phyloP scores from a whole-genome alignment of 441 rosid species.

The Pelargonium citronellum region DNA sequence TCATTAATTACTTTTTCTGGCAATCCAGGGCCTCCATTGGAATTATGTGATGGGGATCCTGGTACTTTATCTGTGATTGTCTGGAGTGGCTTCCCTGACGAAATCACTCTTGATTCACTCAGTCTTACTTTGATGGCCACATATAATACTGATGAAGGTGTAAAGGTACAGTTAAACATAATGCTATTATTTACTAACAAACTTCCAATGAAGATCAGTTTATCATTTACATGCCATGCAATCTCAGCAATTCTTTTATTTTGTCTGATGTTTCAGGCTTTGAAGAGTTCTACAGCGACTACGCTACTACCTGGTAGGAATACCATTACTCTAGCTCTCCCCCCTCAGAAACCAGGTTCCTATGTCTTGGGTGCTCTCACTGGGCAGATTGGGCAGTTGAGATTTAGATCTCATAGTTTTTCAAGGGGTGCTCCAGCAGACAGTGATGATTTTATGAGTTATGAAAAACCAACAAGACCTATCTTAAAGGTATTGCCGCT shows the following conservation, averaged over 20 bases:
- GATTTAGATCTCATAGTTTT: constrained; percentile 92
- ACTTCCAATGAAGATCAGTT: not conserved
- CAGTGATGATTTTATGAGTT: constrained; percentile 94
- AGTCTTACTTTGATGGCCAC: constrained; percentile 88
- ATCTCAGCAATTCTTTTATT: constrained; percentile 19
- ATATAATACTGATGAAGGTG: constrained; percentile 80
- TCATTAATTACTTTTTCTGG: constrained; percentile 93
- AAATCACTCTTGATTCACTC: constrained; percentile 89
- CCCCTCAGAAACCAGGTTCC: constrained; percentile 93
- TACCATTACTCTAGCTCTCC: constrained; percentile 60
- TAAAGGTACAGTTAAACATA: constrained; percentile 52
- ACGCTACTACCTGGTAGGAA: constrained; percentile 70
- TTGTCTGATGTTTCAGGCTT: constrained; percentile 52
- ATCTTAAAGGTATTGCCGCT: constrained; percentile 64
- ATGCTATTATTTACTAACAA: not conserved
- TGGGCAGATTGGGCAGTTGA: constrained; percentile 90
- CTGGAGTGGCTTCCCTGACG: constrained; percentile 99
- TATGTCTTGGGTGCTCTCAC: constrained; percentile 93
- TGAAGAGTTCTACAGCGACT: constrained; percentile 65
- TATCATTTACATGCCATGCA: constrained; percentile 1
- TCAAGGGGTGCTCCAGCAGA: constrained; percentile 97
- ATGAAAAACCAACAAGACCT: constrained; percentile 91
- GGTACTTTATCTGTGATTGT: constrained; percentile 77
- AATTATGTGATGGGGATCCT: constrained; percentile 95
- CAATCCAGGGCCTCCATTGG: constrained; percentile 76